Evolutionary conservation across 2,329 filamentous ascomycete species (phyloP).

Genomic region (Chaetothyriales sp.): DNA sequence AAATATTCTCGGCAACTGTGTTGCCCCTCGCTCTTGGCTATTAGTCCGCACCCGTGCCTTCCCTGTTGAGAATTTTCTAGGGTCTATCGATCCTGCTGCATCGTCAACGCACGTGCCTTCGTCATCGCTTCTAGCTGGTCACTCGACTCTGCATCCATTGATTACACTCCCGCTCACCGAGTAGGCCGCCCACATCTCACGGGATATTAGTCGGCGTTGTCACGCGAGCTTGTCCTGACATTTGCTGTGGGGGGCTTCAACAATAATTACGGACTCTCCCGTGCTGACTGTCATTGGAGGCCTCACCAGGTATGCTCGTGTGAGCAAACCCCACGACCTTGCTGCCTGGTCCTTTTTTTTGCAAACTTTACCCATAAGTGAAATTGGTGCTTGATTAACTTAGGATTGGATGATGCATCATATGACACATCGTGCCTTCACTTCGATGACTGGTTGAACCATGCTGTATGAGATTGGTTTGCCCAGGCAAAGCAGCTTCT

Average conservation of each 20-base stretch:
- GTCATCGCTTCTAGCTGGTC: background rate
- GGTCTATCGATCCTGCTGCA: background rate
- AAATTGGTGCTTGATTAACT: background rate
- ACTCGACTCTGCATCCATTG: background rate
- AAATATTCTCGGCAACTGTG: background rate
- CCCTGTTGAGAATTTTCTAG: background rate
- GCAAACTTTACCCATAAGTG: background rate
- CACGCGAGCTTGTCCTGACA: conserved; percentile 12
- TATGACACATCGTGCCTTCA: background rate
- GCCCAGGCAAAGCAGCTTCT: background rate
- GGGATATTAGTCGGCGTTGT: conserved; percentile 4
- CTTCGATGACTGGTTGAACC: background rate
- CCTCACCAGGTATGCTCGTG: background rate
- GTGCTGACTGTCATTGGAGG: background rate
- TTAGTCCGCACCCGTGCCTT: background rate
- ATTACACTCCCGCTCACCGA: background rate
- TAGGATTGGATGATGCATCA: background rate
- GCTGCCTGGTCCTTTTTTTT: background rate
- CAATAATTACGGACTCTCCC: background rate
- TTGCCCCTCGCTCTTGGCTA: background rate
- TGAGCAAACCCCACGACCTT: background rate
- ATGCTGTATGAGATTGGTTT: background rate
- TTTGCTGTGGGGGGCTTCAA: conserved; percentile 6
- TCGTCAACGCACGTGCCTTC: background rate
- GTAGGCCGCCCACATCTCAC: background rate